A percentile compares a stretch with the other conserved stretches of the same genome.
phyloP scores from a whole-genome alignment of 345 rosid species.

The Gossypioides kirkii region DNA sequence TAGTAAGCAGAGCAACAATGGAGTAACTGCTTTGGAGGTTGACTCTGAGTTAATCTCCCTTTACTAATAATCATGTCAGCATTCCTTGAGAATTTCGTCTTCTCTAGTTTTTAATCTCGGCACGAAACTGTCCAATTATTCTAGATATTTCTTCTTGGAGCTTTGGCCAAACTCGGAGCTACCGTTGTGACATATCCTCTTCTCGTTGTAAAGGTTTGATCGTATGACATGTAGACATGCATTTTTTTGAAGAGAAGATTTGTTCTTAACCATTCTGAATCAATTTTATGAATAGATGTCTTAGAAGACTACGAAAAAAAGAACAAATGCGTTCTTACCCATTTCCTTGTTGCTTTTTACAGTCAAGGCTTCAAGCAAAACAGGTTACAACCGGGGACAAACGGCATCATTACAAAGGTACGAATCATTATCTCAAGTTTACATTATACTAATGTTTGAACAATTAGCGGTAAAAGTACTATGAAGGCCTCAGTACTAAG shows the following conservation, averaged over 20 bases:
- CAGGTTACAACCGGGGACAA: constrained; percentile 62
- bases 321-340: not conserved
- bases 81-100: not conserved
- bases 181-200: constrained; percentile 93
- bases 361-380: constrained; percentile 94
- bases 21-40: constrained; percentile 81
- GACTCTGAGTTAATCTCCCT: constrained; percentile 17
- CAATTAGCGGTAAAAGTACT: no score
- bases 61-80: not conserved
- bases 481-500: no score
- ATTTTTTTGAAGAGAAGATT: constrained; percentile 3
- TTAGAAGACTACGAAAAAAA: no score
- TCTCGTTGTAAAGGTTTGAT: constrained; percentile 74
- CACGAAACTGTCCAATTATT: constrained; percentile 21
- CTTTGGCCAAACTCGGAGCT: constrained; percentile 97
- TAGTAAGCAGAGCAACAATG: constrained; percentile 43
- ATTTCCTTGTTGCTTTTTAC: constrained; percentile 20
- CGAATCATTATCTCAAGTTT: no score
- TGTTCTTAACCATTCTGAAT: not conserved
- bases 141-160: constrained; percentile 93
- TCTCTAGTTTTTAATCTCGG: constrained; percentile 3
- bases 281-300: no score
- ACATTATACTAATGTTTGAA: no score
- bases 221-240: constrained; percentile 24
- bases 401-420: no score